Percentiles rank a stretch among this genome's conserved stretches.
Evolutionary conservation across 2,329 filamentous ascomycete genomes (phyloP).

Genomic region (Microcera coccophila): DNA sequence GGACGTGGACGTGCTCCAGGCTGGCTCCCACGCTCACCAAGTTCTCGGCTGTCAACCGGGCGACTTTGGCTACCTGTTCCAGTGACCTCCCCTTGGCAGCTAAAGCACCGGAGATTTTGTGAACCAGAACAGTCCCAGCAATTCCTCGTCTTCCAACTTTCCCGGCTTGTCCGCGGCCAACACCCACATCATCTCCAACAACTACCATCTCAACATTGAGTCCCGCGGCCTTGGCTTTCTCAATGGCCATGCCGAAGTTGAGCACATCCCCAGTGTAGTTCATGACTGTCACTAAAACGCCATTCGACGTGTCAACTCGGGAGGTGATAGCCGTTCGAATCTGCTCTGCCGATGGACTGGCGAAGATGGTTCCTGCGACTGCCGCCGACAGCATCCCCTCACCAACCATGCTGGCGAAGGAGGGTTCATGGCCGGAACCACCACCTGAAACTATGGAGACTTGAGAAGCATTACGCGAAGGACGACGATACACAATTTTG

Average conservation of each 20-base stretch:
- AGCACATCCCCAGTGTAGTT: constrained; percentile 90
- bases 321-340: constrained; percentile 71
- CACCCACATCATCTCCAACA: constrained; percentile 87
- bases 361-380: constrained; percentile 84
- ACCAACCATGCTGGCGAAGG: constrained; percentile 82
- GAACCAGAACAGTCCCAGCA: constrained; percentile 84
- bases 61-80: constrained; percentile 68
- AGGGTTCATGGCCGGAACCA: constrained; percentile 86
- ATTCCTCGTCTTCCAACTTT: constrained; percentile 91
- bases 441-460: constrained; percentile 86
- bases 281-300: constrained; percentile 88
- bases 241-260: constrained; percentile 90
- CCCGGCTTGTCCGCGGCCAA: constrained; percentile 75
- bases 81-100: constrained; percentile 67
- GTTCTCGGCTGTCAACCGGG: constrained; percentile 68
- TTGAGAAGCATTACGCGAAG: constrained; percentile 48
- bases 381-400: constrained; percentile 74
- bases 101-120: constrained; percentile 83
- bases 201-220: constrained; percentile 82
- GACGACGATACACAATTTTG: constrained; percentile 79
- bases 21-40: constrained; percentile 82
- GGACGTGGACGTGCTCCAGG: constrained; percentile 88
- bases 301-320: constrained; percentile 65
- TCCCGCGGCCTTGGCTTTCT: constrained; percentile 81
- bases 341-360: constrained; percentile 76